phyloP scores from a whole-genome alignment of 371 early-diverging fungal genomes.

The Mortierella sp. region DNA sequence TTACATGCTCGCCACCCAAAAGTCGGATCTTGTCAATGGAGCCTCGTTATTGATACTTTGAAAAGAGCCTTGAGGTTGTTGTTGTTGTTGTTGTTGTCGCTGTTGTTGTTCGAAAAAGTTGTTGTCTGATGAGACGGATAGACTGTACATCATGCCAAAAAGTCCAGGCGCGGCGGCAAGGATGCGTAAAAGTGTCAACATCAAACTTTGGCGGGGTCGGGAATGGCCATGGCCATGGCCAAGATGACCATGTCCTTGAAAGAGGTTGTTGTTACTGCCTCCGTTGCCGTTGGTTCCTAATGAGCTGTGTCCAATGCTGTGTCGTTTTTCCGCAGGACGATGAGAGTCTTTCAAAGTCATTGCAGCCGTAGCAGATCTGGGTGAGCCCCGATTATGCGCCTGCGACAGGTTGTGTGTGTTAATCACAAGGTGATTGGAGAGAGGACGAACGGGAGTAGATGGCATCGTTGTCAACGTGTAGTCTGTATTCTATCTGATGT shows the following conservation, averaged over 20 bases:
- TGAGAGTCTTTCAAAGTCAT: constrained; percentile 34
- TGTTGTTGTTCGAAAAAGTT: constrained; percentile 18
- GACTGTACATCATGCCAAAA: constrained; percentile 42
- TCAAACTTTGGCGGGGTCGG: constrained; percentile 32
- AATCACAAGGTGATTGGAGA: constrained; percentile 52
- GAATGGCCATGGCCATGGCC: constrained; percentile 39
- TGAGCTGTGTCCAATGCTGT: constrained; percentile 37
- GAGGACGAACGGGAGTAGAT: constrained; percentile 46
- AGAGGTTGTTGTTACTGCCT: constrained; percentile 6
- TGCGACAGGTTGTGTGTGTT: constrained; percentile 55
- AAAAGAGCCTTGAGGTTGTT: neutral
- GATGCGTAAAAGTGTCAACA: constrained; percentile 33
- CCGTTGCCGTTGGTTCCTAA: constrained; percentile 14
- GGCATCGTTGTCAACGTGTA: constrained; percentile 27
- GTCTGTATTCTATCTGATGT: neutral
- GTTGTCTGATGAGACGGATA: constrained; percentile 19
- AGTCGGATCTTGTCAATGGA: constrained; percentile 57
- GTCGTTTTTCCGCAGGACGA: constrained; percentile 47
- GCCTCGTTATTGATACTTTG: constrained; percentile 8
- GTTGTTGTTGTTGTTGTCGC: constrained; percentile 8
- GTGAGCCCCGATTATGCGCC: constrained; percentile 53
- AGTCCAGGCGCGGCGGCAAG: constrained; percentile 37
- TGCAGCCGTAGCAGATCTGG: constrained; percentile 45
- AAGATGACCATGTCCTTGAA: constrained; percentile 40
- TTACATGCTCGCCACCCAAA: constrained; percentile 69